Percentiles rank a stretch among this genome's conserved stretches.
These are phyloP conservation scores for Cyberlindnera nakhonratchasimensis DNA, from an alignment of 805 yeast genomes.

Conservation along the genomic window DNA sequence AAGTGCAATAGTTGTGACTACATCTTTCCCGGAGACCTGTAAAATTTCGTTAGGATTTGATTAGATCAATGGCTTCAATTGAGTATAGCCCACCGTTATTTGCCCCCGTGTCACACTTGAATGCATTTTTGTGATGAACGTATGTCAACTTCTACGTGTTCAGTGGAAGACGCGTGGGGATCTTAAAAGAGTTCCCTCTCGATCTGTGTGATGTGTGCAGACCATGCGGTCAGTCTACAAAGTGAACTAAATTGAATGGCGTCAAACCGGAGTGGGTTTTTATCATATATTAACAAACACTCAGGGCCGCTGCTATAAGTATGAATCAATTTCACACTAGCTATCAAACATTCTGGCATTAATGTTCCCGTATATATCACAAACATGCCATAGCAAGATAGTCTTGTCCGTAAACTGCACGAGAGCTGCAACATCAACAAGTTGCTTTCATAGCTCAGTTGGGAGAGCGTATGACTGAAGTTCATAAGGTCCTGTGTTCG, in stretches of 20 bases:
- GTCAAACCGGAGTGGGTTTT: not conserved
- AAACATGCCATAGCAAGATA: not conserved
- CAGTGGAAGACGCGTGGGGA: no score
- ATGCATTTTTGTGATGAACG: not conserved
- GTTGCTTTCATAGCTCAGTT: slow-evolving; percentile 31
- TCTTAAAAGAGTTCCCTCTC: no score
- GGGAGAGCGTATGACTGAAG: slow-evolving; percentile 34
- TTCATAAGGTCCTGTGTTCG: slow-evolving; percentile 84
- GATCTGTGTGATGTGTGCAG: no score
- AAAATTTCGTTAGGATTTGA: not conserved
- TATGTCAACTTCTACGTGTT: no score
- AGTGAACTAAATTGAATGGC: no score
- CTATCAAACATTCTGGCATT: not conserved
- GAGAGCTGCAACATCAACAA: not conserved
- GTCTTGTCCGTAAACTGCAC: not conserved
- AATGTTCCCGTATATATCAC: not conserved
- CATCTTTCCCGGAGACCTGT: slow-evolving; percentile 3
- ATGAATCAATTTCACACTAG: no score
- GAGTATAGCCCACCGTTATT: not conserved
- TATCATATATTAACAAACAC: no score
- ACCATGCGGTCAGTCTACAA: no score
- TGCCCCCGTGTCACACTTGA: not conserved
- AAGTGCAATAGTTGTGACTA: not conserved
- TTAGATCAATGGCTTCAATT: not conserved
- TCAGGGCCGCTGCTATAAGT: no score